Percentiles rank a stretch among this genome's conserved stretches.
phyloP scores from a whole-genome alignment of 225 moss, liverwort and hornwort genomes.

The Asterella californica region DNA sequence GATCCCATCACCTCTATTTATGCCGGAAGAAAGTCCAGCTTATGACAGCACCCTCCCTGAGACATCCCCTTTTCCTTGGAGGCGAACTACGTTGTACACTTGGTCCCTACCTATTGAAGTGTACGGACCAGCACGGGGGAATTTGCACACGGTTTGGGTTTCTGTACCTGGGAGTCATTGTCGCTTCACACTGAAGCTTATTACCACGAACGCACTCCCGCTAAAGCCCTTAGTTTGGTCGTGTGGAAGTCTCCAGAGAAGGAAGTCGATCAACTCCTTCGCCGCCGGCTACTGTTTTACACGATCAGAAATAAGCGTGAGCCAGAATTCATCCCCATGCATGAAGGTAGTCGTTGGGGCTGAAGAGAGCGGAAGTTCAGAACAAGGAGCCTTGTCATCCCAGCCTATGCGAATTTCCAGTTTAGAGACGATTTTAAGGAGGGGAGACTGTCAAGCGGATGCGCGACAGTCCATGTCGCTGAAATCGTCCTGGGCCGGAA shows the following conservation, averaged over 20 bases:
- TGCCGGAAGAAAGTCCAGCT: not conserved
- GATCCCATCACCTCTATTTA: not conserved
- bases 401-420: too few relatives aligned
- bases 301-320: too few relatives aligned
- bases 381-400: too few relatives aligned
- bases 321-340: too few relatives aligned
- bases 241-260: not conserved
- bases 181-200: too few relatives aligned
- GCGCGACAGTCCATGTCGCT: too few relatives aligned
- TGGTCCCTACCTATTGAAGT: not conserved
- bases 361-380: too few relatives aligned
- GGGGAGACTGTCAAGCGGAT: too few relatives aligned
- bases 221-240: not conserved
- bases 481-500: too few relatives aligned
- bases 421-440: too few relatives aligned
- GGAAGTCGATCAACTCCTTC: not conserved
- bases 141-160: not conserved
- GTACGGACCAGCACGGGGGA: not conserved
- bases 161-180: not conserved
- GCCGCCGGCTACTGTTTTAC: not conserved
- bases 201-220: too few relatives aligned
- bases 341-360: too few relatives aligned
- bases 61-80: not conserved
- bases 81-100: not conserved
- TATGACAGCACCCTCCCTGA: not conserved